phyloP scores from a whole-genome alignment of 306 rosid species.

The Vicia villosa region DNA sequence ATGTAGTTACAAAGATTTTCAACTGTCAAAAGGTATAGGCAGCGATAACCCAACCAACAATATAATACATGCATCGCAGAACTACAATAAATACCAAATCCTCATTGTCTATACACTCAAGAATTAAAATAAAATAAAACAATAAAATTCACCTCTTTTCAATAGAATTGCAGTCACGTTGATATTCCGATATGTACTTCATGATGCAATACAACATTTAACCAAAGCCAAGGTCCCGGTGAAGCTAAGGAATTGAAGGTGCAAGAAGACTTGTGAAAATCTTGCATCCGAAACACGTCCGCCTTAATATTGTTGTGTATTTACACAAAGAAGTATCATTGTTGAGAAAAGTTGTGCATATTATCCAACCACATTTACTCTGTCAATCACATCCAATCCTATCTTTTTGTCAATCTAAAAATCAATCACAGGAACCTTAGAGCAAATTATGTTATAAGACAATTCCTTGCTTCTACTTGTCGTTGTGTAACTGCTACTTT shows the following conservation, averaged over 20 bases:
- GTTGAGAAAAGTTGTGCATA: conserved; percentile 16
- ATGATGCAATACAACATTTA: conserved; percentile 21
- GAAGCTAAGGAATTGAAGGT: conserved; percentile 29
- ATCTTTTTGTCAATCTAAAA: conserved; percentile 57
- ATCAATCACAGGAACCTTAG: conserved; percentile 59
- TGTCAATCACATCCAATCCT: conserved; percentile 71
- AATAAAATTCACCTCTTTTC: conserved; percentile 31
- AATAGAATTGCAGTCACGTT: conserved; percentile 27
- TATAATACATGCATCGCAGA: conserved; percentile 32
- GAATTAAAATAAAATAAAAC: conserved; percentile 15
- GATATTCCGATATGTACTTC: conserved; percentile 37
- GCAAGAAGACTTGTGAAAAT: conserved; percentile 32
- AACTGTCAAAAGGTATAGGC: conserved; percentile 8
- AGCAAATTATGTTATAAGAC: conserved; percentile 48
- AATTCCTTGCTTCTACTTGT: conserved; percentile 50
- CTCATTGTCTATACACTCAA: conserved; percentile 43
- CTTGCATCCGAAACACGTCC: conserved; percentile 26
- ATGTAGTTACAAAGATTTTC: conserved; percentile 13
- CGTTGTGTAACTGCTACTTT: conserved; percentile 65
- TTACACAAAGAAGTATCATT: conserved; percentile 39
- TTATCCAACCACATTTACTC: conserved; percentile 55
- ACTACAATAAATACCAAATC: conserved; percentile 22
- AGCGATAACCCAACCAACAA: conserved; percentile 33
- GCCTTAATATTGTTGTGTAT: conserved; percentile 36
- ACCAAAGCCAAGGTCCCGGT: conserved; percentile 35